Percentiles rank a stretch among this genome's conserved stretches.
Evolutionary conservation across 2,329 filamentous ascomycete genomes (phyloP).

Genomic region (Cercospora beticola): DNA sequence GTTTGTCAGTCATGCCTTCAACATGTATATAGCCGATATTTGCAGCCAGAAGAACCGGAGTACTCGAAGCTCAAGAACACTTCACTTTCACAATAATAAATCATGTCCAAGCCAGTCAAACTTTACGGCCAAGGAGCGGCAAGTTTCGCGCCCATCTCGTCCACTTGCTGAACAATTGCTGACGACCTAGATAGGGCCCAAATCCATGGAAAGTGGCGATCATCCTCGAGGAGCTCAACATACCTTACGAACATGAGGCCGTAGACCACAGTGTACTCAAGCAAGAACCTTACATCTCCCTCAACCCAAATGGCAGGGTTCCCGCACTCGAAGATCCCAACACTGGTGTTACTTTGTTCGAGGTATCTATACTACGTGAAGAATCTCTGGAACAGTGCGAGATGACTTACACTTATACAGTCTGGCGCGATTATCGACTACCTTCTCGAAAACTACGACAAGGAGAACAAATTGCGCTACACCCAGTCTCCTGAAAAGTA

Average conservation of each 20-base stretch:
- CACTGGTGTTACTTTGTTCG: slow-evolving; percentile 43
- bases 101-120: slow-evolving; percentile 32
- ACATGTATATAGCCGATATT: background rate
- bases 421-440: slow-evolving; percentile 34
- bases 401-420: background rate
- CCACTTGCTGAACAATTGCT: background rate
- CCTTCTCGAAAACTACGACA: slow-evolving; percentile 37
- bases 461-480: slow-evolving; percentile 31
- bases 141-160: background rate
- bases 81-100: background rate
- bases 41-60: background rate
- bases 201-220: slow-evolving; percentile 49
- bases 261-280: slow-evolving; percentile 46
- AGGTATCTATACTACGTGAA: slow-evolving; percentile 17
- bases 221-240: slow-evolving; percentile 45
- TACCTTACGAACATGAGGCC: slow-evolving; percentile 43
- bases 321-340: slow-evolving; percentile 50
- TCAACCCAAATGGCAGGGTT: slow-evolving; percentile 46
- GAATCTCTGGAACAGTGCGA: background rate
- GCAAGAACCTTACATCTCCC: slow-evolving; percentile 38
- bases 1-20: background rate
- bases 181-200: slow-evolving; percentile 31
- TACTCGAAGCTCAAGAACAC: background rate
- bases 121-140: slow-evolving; percentile 30
- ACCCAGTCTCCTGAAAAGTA: slow-evolving; percentile 28